Evolutionary conservation across 768 basidiomycete species (phyloP), one percentile per base, ranked within the genome.

Genomic region (Tephrocybe sp.): DNA sequence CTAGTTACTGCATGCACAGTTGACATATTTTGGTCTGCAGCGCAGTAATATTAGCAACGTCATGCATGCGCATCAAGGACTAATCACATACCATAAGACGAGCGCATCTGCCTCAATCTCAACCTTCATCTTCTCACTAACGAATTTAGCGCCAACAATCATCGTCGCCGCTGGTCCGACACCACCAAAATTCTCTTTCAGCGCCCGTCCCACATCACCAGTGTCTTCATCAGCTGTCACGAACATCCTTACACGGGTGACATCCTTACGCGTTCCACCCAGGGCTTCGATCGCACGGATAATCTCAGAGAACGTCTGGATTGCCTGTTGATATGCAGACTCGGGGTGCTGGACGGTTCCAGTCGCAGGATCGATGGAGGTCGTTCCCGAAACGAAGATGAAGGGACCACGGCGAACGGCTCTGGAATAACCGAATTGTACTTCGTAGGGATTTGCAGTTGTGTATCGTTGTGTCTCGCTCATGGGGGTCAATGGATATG

Each of bases 61-160:
- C 23, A 39, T n/a, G n/a, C n/a, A n/a, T n/a, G n/a, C n/a, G 36
- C 17, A 11, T 19, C 30, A 33, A 48, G 9, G 3, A 20, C 22
- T 3, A 22, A n/a, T n/a, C 10, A 30, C 39, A 42, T 46, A 52
- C 35, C 54, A 67, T 39, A 68, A 48, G 12, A 68, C 63, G 12
- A 78, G 60, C 0, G 78, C 79, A 58, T 81, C 78, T 13, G 76
- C 78, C 61, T 81, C 79, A 34, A 81, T 78, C 55, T 80, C 80
- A 5, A 80, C 78, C 57, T 66, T 74, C 79, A 82, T 80, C 10
- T 72, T 71, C 5, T 63, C 47, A 34, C 67, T 62, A 12, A 79
- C 76, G 52, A 80, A 79, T 39, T 63, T 61, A 10, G 70, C 66
- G 9, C 79, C 79, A 32, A 79, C 62, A 34, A 80, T 73, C 75